Percentiles rank a stretch among this genome's conserved stretches.
Conservation (phyloP, 2,329 filamentous ascomycete species). For the Venturia effusa region DNA sequence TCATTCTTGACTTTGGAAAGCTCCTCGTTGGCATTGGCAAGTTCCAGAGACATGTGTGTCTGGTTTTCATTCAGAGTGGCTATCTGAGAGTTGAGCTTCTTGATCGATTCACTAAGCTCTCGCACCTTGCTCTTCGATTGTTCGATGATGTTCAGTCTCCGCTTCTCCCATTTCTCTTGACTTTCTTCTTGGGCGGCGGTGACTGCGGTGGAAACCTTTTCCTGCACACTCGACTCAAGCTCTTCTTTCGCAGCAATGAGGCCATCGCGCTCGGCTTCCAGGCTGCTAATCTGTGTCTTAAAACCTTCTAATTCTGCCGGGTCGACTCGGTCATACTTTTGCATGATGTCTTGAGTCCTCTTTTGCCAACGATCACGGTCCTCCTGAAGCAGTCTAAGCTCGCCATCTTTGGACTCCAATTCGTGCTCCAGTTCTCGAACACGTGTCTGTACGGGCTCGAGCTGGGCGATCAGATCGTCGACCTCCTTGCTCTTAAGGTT, state of each 20-base stretch:
- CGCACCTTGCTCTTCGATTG: conserved; percentile 46
- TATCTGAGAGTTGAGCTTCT: conserved; percentile 33
- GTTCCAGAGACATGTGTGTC: conserved; percentile 32
- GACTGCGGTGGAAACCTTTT: conserved; percentile 13
- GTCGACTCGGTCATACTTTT: conserved; percentile 91
- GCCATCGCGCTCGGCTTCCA: conserved; percentile 41
- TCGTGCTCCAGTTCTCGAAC: conserved; percentile 76
- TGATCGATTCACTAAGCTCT: conserved; percentile 40
- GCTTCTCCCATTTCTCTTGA: conserved; percentile 33
- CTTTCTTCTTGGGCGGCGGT: conserved; percentile 29
- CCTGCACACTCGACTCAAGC: conserved; percentile 39
- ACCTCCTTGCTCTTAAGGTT: conserved; percentile 64
- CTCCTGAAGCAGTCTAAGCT: conserved; percentile 78
- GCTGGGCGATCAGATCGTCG: conserved; percentile 59
- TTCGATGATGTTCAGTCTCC: conserved; percentile 33
- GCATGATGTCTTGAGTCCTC: conserved; percentile 87
- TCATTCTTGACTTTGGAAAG: conserved; percentile 45
- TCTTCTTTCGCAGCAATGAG: conserved; percentile 41
- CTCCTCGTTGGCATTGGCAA: conserved; percentile 52
- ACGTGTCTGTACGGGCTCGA: conserved; percentile 72
- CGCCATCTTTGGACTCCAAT: conserved; percentile 70
- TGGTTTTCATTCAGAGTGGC: conserved; percentile 36
- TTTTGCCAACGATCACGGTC: conserved; percentile 95
- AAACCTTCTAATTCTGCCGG: conserved; percentile 85
- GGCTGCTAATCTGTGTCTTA: conserved; percentile 58